phyloP scores from a whole-genome alignment of 2,329 filamentous ascomycete species.

The Aspergillus uvarum region DNA sequence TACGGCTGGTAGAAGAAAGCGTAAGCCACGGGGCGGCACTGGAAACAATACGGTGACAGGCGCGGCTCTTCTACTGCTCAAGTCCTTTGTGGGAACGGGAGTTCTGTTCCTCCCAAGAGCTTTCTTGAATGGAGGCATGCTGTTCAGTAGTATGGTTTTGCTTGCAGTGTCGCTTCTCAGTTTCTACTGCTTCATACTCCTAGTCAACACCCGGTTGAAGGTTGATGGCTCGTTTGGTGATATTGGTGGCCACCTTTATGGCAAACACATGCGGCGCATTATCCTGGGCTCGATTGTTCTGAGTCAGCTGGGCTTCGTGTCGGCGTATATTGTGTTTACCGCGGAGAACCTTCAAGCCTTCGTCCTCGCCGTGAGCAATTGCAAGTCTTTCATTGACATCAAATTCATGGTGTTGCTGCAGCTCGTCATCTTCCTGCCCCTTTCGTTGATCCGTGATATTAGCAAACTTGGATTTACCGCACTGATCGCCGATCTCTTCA shows the following conservation, averaged over 20 bases:
- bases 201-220: conserved; percentile 80
- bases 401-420: conserved; percentile 91
- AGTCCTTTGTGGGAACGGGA: conserved; percentile 96
- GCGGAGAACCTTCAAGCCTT: conserved; percentile 95
- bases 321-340: conserved; percentile 95
- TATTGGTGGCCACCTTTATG: conserved; percentile 89
- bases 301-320: conserved; percentile 92
- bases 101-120: conserved; percentile 90
- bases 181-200: conserved; percentile 95
- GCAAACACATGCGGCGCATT: conserved; percentile 80
- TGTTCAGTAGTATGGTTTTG: conserved; percentile 92
- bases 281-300: conserved; percentile 92
- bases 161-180: conserved; percentile 80
- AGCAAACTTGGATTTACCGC: conserved; percentile 96
- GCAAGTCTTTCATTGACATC: conserved; percentile 80
- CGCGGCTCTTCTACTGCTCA: conserved; percentile 81
- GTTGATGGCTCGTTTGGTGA: conserved; percentile 96
- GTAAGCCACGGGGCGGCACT: conserved; percentile 69
- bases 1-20: conserved; percentile 68
- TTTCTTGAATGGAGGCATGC: conserved; percentile 94
- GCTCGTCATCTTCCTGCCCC: conserved; percentile 89
- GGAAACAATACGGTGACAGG: conserved; percentile 77
- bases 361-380: conserved; percentile 85
- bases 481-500: conserved; percentile 89
- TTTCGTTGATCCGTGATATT: conserved; percentile 92